A percentile compares a stretch with the other conserved stretches of the same genome.
phyloP scores from a whole-genome alignment of 495 filamentous ascomycete species.

The Penicillium coffeae region DNA sequence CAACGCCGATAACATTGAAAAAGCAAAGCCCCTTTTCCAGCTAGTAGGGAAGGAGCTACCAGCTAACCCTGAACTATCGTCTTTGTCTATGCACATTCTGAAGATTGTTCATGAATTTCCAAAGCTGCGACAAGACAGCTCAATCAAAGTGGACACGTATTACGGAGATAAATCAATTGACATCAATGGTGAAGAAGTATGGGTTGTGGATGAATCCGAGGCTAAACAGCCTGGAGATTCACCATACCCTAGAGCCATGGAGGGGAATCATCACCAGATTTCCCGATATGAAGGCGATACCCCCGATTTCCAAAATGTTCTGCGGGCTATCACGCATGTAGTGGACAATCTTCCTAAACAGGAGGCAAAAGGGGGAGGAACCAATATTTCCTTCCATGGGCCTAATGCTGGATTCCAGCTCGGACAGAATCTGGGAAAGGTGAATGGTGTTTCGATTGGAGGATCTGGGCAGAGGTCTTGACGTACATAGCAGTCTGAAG shows the following conservation, averaged over 20 bases:
- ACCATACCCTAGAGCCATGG: neutral
- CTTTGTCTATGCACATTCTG: neutral
- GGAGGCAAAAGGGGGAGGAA: neutral
- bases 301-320: neutral
- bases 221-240: neutral
- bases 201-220: neutral
- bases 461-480: too few relatives aligned
- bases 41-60: neutral
- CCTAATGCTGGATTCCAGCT: neutral
- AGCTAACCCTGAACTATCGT: neutral
- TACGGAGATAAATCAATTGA: neutral
- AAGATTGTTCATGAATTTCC: neutral
- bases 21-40: neutral
- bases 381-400: neutral
- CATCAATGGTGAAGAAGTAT: neutral
- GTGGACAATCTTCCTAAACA: neutral
- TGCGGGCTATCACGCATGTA: neutral
- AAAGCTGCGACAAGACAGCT: neutral
- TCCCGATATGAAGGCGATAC: neutral
- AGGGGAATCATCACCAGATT: neutral
- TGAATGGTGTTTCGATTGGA: neutral
- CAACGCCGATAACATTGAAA: neutral
- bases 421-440: neutral
- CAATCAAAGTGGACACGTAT: neutral
- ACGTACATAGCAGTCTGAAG: too few relatives aligned